phyloP scores from a whole-genome alignment of 2,329 filamentous ascomycete genomes.

The Fusarium compactum region DNA sequence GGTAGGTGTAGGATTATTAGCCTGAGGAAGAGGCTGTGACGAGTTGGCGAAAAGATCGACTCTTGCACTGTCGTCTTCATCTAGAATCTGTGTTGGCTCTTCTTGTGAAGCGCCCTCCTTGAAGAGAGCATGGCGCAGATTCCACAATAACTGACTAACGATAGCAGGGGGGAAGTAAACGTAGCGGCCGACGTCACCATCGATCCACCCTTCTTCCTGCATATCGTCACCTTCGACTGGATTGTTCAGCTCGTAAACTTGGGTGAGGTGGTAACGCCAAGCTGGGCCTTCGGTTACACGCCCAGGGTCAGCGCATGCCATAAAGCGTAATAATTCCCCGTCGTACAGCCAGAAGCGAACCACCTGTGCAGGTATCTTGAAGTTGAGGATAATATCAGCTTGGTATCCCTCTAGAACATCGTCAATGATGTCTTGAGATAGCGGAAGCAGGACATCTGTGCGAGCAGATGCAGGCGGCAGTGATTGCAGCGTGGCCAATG shows the following conservation, averaged over 20 bases:
- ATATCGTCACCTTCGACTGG: constrained; percentile 65
- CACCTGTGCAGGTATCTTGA: constrained; percentile 66
- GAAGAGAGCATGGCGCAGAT: constrained; percentile 65
- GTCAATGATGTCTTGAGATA: constrained; percentile 60
- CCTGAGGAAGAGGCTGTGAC: constrained; percentile 22
- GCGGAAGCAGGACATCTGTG: constrained; percentile 67
- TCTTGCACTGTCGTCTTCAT: constrained; percentile 31
- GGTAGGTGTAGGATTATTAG: constrained; percentile 37
- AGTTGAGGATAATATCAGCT: constrained; percentile 67
- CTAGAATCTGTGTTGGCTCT: constrained; percentile 19
- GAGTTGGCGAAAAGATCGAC: constrained; percentile 42
- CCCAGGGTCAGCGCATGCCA: constrained; percentile 65
- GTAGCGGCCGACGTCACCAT: constrained; percentile 63
- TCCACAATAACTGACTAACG: constrained; percentile 68
- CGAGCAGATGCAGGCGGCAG: constrained; percentile 62
- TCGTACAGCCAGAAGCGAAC: constrained; percentile 74
- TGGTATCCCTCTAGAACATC: constrained; percentile 63
- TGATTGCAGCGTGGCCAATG: constrained; percentile 60
- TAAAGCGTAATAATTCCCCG: constrained; percentile 66
- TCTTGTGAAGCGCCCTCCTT: constrained; percentile 46
- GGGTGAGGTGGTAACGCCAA: constrained; percentile 49
- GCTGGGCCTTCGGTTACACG: constrained; percentile 46
- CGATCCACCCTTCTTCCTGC: constrained; percentile 66
- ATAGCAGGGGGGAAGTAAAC: constrained; percentile 68
- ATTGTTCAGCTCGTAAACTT: constrained; percentile 73